A percentile compares a stretch with the other conserved stretches of the same genome.
Conservation (phyloP, 2,329 filamentous ascomycete species). For the Monosporascus cannonballus region DNA sequence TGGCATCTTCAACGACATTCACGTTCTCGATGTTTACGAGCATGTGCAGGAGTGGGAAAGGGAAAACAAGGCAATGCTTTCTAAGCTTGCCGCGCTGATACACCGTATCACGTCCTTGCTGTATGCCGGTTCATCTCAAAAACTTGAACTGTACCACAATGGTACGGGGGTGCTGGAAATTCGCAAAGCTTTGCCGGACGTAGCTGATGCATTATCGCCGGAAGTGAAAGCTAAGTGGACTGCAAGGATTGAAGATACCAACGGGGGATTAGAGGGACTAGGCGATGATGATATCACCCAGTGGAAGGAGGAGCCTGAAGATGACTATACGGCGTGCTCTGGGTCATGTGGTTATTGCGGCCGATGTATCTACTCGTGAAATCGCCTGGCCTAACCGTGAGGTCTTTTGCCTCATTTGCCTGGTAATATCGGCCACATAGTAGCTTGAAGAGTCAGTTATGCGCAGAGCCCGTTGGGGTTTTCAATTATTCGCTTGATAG, state of each 20-base stretch:
- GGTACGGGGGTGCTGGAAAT: not conserved
- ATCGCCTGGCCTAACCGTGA: too few relatives aligned
- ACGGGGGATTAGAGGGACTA: not conserved
- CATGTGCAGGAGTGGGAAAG: constrained; percentile 4
- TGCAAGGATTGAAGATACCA: not conserved
- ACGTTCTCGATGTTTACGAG: not conserved
- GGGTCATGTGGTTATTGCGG: constrained; percentile 3
- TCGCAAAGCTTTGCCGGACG: constrained; percentile 1
- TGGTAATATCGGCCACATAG: too few relatives aligned
- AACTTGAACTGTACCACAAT: constrained; percentile 3
- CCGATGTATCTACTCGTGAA: not conserved
- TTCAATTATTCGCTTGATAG: too few relatives aligned
- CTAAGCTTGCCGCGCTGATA: constrained; percentile 2
- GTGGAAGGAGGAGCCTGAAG: not conserved
- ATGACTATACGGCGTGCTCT: constrained; percentile 4
- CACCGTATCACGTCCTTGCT: not conserved
- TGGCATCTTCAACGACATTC: constrained; percentile 30
- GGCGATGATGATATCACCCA: not conserved
- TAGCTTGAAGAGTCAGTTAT: too few relatives aligned
- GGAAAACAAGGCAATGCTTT: not conserved
- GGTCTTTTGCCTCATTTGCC: too few relatives aligned
- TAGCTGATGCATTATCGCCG: not conserved
- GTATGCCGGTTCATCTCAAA: not conserved
- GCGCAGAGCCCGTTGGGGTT: too few relatives aligned
- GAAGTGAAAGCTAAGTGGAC: constrained; percentile 2